These are phyloP conservation scores for Gracilaria domingensis DNA, from an alignment of 23 red algal genomes.

Conservation along the genomic window DNA sequence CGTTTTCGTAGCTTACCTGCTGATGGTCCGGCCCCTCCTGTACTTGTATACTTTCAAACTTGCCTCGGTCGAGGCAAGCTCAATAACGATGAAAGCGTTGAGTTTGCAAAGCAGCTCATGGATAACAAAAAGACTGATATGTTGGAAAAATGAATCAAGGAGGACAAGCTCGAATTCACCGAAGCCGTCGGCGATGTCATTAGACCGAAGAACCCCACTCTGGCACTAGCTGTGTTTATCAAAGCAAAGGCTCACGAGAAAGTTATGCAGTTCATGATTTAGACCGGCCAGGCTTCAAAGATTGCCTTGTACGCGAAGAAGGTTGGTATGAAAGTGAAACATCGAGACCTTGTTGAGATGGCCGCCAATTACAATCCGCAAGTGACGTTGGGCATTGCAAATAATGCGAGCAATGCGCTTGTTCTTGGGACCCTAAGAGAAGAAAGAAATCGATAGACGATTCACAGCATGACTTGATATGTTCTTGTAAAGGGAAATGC, in stretches of 20 bases:
- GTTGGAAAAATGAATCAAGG: constrained; percentile 96
- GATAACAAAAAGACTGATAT: constrained; percentile 48
- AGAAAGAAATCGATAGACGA: constrained; percentile 73
- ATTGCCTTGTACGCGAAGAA: constrained; percentile 81
- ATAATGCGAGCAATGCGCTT: constrained; percentile 71
- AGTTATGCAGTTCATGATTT: constrained; percentile 84
- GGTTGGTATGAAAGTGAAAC: constrained; percentile 78
- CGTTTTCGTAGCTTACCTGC: constrained; percentile 64
- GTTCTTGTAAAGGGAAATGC: constrained; percentile 85
- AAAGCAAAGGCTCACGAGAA: constrained; percentile 90
- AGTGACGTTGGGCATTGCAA: constrained; percentile 84
- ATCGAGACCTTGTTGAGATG: constrained; percentile 80
- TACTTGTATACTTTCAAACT: constrained; percentile 97
- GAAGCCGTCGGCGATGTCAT: constrained; percentile 91
- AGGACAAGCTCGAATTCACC: constrained; percentile 86
- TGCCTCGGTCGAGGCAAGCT: constrained; percentile 86
- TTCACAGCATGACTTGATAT: constrained; percentile 91
- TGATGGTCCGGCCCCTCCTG: constrained; percentile 62
- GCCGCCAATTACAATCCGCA: constrained; percentile 72
- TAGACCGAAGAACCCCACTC: constrained; percentile 28
- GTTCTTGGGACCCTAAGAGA: constrained; percentile 53
- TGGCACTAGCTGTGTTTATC: constrained; percentile 91
- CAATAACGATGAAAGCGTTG: constrained; percentile 82
- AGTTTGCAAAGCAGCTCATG: constrained; percentile 73
- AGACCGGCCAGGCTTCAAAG: constrained; percentile 73